Conservation (phyloP, 129 eudicot species). For the Helichrysum umbraculigerum region DNA sequence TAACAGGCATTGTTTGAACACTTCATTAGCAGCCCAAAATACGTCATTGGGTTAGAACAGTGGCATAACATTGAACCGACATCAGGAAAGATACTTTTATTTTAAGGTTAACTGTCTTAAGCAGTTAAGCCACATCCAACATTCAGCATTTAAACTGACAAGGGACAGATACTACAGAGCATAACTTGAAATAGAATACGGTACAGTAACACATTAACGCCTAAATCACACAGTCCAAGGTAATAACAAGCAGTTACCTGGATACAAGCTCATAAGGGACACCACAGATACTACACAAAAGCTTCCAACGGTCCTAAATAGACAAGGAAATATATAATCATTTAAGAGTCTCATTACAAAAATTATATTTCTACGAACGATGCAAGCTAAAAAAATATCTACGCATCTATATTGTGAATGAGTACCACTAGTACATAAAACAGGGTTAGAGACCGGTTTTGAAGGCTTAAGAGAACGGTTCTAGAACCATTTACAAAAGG, state of each 20-base stretch:
- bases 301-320: constrained; percentile 96
- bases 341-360: not conserved
- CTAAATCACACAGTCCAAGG: no score
- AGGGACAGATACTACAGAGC: no score
- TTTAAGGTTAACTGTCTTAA: not conserved
- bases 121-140: constrained; percentile 6
- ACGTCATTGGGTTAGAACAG: constrained; percentile 13
- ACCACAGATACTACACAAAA: constrained; percentile 88
- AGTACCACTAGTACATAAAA: no score
- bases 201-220: no score
- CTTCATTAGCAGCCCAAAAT: constrained; percentile 44
- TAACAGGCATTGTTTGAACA: no score
- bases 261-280: constrained; percentile 95
- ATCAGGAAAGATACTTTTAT: constrained; percentile 12
- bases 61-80: not conserved
- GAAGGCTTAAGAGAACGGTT: no score
- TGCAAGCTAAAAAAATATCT: constrained; percentile 17
- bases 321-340: constrained; percentile 10
- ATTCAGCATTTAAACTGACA: not conserved
- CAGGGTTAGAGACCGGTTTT: no score
- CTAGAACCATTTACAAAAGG: no score
- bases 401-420: no score
- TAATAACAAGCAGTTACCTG: no score
- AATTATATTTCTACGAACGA: not conserved
- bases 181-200: no score